These are phyloP conservation scores for Phoenix roebelenii DNA, from an alignment of 176 grass and related monocot genomes.

Conservation along the genomic window DNA sequence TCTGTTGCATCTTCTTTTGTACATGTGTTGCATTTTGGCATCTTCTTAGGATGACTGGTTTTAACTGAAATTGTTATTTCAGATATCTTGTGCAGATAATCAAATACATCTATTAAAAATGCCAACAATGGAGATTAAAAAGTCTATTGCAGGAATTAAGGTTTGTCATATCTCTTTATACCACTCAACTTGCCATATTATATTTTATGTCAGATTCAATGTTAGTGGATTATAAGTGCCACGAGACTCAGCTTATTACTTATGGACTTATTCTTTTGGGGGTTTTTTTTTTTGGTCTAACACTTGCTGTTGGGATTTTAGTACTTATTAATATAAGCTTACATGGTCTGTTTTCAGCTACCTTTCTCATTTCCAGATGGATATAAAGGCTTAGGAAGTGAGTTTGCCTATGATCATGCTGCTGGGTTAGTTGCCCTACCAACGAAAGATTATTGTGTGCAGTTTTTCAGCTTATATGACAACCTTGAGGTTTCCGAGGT, in stretches of 20 bases:
- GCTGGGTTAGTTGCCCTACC: constrained; percentile 58
- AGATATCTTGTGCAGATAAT: constrained; percentile 82
- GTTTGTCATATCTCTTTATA: constrained; percentile 30
- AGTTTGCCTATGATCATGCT: constrained; percentile 54
- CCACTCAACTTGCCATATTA: too few species aligned
- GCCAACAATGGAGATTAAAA: constrained; percentile 92
- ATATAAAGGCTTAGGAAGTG: constrained; percentile 12
- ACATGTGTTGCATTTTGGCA: too few species aligned
- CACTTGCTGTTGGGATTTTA: too few species aligned
- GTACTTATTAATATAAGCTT: too few species aligned
- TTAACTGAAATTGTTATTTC: constrained; percentile 10
- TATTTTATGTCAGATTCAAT: too few species aligned
- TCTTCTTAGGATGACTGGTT: too few species aligned
- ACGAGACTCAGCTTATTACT: too few species aligned
- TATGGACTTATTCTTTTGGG: too few species aligned
- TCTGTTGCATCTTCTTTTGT: too few species aligned
- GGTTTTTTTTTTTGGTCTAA: too few species aligned
- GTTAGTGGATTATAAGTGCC: too few species aligned
- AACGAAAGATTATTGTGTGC: constrained; percentile 78
- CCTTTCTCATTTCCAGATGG: constrained; percentile 29
- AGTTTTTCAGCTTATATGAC: constrained; percentile 75
- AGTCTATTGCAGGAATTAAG: constrained; percentile 87
- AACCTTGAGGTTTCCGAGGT: constrained; percentile 83
- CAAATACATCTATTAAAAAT: constrained; percentile 72
- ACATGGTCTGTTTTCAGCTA: constrained; percentile 27